A percentile compares a stretch with the other conserved stretches of the same genome.
Conservation (phyloP, 805 yeast species). For the Candida hispaniensis region DNA sequence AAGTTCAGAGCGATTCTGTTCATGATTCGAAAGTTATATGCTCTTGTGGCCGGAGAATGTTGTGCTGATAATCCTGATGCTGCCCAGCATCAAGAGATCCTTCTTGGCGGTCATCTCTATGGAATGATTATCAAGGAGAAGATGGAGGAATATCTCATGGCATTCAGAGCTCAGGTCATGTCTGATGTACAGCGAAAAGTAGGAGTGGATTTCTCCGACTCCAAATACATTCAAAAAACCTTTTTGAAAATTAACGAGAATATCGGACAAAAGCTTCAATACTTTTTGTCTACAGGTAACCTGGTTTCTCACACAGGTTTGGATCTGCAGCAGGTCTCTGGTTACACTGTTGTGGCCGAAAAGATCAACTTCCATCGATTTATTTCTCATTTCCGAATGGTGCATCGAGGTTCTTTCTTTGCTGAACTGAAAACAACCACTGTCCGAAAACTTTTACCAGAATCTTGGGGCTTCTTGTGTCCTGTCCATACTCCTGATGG, state of each 20-base stretch:
- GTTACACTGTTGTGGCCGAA: conserved; percentile 97
- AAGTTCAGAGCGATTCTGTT: conserved; percentile 80
- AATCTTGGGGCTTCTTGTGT: conserved; percentile 97
- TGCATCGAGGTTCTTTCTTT: conserved; percentile 98
- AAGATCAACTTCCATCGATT: conserved; percentile 95
- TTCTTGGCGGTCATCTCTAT: conserved; percentile 89
- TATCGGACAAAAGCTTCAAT: conserved; percentile 88
- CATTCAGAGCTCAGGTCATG: conserved; percentile 60
- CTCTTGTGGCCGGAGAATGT: conserved; percentile 94
- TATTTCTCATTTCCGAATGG: conserved; percentile 98
- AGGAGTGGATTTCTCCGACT: conserved; percentile 73
- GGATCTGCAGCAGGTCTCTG: conserved; percentile 95
- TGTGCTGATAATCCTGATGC: conserved; percentile 98
- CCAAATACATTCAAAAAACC: conserved; percentile 71
- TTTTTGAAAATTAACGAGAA: conserved; percentile 77
- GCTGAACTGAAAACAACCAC: conserved; percentile 97
- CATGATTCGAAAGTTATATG: conserved; percentile 90
- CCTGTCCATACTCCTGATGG: conserved; percentile 99
- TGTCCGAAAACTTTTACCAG: conserved; percentile 91
- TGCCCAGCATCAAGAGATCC: conserved; percentile 94
- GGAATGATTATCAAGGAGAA: conserved; percentile 97
- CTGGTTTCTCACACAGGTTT: conserved; percentile 93
- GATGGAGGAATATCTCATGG: conserved; percentile 80
- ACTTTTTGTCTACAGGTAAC: conserved; percentile 94
- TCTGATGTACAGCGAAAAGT: conserved; percentile 68